These are phyloP conservation scores for Fusarium sp. DNA, from an alignment of 2,329 filamentous ascomycete species.

Conservation along the genomic window DNA sequence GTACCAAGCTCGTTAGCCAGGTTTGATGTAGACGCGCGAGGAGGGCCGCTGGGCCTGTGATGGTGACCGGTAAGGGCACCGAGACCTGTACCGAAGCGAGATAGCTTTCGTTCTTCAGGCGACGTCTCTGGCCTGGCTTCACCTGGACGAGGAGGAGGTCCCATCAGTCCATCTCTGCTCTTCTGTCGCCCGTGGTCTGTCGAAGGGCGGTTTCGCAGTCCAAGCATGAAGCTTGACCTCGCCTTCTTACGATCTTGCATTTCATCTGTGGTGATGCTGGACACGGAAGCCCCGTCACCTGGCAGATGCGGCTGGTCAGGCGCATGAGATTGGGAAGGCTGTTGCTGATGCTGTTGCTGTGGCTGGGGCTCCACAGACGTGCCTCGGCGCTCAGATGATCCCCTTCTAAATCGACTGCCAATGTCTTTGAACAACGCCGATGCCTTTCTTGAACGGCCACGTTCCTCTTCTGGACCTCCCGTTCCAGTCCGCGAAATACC, in stretches of 20 bases:
- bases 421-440: conserved; percentile 65
- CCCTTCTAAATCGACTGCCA: conserved; percentile 56
- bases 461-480: conserved; percentile 47
- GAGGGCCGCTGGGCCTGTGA: conserved; percentile 29
- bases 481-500: conserved; percentile 51
- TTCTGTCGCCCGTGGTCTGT: conserved; percentile 28
- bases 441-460: conserved; percentile 52
- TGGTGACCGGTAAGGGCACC: conserved; percentile 30
- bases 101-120: conserved; percentile 53
- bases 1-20: conserved; percentile 32
- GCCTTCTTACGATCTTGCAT: conserved; percentile 50
- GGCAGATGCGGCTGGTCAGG: not conserved
- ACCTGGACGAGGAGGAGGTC: conserved; percentile 30
- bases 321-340: conserved; percentile 6
- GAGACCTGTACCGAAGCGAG: conserved; percentile 52
- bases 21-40: conserved; percentile 40
- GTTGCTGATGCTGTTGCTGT: conserved; percentile 9
- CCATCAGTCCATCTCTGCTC: conserved; percentile 30
- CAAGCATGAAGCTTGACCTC: conserved; percentile 55
- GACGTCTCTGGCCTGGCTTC: conserved; percentile 34
- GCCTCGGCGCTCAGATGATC: conserved; percentile 49
- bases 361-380: conserved; percentile 40
- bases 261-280: conserved; percentile 57
- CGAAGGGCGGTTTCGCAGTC: conserved; percentile 25
- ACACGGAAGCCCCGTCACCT: conserved; percentile 56